Percentiles rank a stretch among this genome's conserved stretches.
Evolutionary conservation across 2,329 filamentous ascomycete species (phyloP).

Genomic region (Grosmannia clavigera): DNA sequence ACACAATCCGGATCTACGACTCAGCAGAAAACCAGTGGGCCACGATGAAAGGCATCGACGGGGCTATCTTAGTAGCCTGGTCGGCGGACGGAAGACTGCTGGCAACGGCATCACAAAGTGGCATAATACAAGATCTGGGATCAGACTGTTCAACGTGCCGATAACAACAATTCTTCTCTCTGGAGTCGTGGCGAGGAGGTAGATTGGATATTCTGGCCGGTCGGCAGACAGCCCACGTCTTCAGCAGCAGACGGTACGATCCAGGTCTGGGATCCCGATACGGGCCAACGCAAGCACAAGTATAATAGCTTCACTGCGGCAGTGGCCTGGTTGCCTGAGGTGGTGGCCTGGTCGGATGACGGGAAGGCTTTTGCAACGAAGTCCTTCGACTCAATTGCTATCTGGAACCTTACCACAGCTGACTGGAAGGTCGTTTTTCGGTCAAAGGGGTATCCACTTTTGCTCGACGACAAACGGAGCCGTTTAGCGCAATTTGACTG

Average conservation of each 20-base stretch:
- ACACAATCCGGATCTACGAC: not conserved
- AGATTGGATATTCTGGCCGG: not conserved
- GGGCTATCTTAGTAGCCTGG: not conserved
- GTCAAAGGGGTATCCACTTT: too few relatives aligned
- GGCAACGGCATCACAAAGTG: not conserved
- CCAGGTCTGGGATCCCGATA: not conserved
- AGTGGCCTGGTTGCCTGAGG: too few relatives aligned
- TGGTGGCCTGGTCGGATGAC: too few relatives aligned
- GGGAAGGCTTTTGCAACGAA: too few relatives aligned
- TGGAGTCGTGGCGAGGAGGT: not conserved
- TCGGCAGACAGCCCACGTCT: not conserved
- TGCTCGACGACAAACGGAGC: too few relatives aligned
- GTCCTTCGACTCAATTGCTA: too few relatives aligned
- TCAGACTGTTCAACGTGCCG: too few relatives aligned
- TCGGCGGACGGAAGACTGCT: not conserved
- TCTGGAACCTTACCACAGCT: too few relatives aligned
- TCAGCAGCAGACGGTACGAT: not conserved
- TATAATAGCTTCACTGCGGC: not conserved
- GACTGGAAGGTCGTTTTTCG: too few relatives aligned
- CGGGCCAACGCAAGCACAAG: not conserved
- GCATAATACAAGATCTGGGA: not conserved
- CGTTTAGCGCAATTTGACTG: too few relatives aligned
- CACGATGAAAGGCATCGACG: not conserved
- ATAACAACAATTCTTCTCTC: not conserved
- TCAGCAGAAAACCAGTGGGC: not conserved